Conservation (phyloP, 78 protist genomes). For the Tieghemostelium lacteum region DNA sequence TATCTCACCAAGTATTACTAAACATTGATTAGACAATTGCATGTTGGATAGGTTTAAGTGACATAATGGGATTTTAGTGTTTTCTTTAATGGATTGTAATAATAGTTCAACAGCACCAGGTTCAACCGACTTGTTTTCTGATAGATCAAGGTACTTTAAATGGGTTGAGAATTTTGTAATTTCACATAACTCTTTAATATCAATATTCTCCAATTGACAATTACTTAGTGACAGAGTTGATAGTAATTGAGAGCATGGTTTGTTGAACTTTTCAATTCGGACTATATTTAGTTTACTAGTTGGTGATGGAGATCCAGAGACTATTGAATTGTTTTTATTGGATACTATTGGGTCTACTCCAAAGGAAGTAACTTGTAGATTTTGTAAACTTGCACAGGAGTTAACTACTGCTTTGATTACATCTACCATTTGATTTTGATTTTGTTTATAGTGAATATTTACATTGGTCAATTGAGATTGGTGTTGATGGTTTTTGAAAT, state of each 20-base stretch:
- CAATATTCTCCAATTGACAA: neutral
- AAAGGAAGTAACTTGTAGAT: no score
- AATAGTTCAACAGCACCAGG: neutral
- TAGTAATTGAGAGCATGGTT: no score
- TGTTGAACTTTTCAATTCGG: no score
- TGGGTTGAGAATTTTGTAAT: neutral
- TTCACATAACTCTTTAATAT: neutral
- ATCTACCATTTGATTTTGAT: neutral
- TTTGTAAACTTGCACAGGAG: no score
- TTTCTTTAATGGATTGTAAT: neutral
- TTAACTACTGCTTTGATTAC: neutral
- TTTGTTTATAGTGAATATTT: neutral
- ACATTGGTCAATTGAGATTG: neutral
- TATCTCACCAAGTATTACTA: neutral
- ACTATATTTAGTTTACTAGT: no score
- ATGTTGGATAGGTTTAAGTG: neutral
- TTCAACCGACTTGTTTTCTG: neutral
- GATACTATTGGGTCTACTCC: no score
- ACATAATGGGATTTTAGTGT: neutral
- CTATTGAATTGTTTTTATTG: no score
- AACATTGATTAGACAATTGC: neutral
- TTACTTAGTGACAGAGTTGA: neutral
- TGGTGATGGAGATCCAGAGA: no score
- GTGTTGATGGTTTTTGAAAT: neutral
- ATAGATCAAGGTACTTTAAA: conserved; percentile 3